Evolutionary conservation across 2,329 filamentous ascomycete species (phyloP).

Genomic region (Didymella exigua): DNA sequence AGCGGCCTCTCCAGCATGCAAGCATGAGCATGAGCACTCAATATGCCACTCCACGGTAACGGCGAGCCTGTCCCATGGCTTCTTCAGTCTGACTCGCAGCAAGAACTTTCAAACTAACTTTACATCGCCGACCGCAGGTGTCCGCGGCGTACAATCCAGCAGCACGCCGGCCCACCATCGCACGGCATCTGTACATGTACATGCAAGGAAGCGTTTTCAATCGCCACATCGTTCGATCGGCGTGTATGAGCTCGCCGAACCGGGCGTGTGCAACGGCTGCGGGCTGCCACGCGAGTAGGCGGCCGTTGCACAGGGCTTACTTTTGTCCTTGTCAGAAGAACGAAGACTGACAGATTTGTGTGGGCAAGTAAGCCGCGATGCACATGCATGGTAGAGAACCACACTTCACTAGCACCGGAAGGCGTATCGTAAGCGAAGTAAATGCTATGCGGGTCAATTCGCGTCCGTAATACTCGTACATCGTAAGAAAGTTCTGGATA

Average conservation of each 20-base stretch:
- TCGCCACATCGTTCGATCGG: neutral
- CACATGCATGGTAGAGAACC: neutral
- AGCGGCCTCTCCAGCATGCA: neutral
- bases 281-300: constrained; percentile 9
- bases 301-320: constrained; percentile 9
- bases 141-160: neutral
- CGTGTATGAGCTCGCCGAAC: constrained; percentile 12
- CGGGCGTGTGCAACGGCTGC: constrained; percentile 2
- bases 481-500: constrained; percentile 10
- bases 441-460: neutral
- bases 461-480: constrained; percentile 14
- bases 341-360: neutral
- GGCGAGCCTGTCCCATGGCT: neutral
- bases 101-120: no score
- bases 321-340: constrained; percentile 3
- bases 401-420: no score
- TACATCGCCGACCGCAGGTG: neutral
- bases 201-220: neutral
- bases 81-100: neutral
- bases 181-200: neutral
- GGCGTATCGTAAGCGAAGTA: neutral
- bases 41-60: neutral
- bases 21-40: neutral
- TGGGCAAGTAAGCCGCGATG: no score
- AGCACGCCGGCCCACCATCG: neutral